These are phyloP conservation scores for Lasiosphaeris hirsuta DNA, from an alignment of 495 filamentous ascomycete genomes.

Conservation along the genomic window DNA sequence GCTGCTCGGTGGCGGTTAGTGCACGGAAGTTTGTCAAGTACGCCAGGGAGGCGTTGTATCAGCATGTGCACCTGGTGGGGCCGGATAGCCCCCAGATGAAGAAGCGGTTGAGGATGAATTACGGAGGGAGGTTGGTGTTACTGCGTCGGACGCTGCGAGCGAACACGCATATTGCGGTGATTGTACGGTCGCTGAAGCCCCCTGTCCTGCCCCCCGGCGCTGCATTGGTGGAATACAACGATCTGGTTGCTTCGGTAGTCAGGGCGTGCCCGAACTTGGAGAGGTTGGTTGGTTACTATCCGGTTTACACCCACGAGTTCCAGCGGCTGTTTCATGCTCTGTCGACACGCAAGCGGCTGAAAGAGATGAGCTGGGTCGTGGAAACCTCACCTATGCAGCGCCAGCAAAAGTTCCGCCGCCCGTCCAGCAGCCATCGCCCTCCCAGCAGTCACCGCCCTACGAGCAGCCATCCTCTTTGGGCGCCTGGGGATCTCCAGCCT, in stretches of 20 bases:
- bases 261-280: slow-evolving; percentile 86
- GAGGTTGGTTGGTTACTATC: slow-evolving; percentile 65
- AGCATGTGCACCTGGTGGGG: slow-evolving; percentile 64
- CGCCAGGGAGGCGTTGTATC: slow-evolving; percentile 65
- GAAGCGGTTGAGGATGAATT: slow-evolving; percentile 63
- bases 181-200: slow-evolving; percentile 72
- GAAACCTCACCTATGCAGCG: slow-evolving; percentile 38
- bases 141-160: slow-evolving; percentile 72
- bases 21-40: slow-evolving; percentile 66
- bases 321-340: slow-evolving; percentile 75
- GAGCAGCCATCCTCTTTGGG: slow-evolving; percentile 9
- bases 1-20: slow-evolving; percentile 63
- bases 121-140: slow-evolving; percentile 66
- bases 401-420: slow-evolving; percentile 17
- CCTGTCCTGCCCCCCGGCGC: slow-evolving; percentile 56
- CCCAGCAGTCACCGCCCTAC: not conserved
- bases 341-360: slow-evolving; percentile 68
- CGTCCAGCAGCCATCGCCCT: not conserved
- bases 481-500: slow-evolving; percentile 54
- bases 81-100: slow-evolving; percentile 64
- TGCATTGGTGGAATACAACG: slow-evolving; percentile 60
- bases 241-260: slow-evolving; percentile 73
- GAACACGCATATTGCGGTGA: slow-evolving; percentile 64
- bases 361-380: slow-evolving; percentile 78
- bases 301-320: slow-evolving; percentile 67